Base-by-base conservation (phyloP, 139 green algal species). In the Closterium sp. region DNA sequence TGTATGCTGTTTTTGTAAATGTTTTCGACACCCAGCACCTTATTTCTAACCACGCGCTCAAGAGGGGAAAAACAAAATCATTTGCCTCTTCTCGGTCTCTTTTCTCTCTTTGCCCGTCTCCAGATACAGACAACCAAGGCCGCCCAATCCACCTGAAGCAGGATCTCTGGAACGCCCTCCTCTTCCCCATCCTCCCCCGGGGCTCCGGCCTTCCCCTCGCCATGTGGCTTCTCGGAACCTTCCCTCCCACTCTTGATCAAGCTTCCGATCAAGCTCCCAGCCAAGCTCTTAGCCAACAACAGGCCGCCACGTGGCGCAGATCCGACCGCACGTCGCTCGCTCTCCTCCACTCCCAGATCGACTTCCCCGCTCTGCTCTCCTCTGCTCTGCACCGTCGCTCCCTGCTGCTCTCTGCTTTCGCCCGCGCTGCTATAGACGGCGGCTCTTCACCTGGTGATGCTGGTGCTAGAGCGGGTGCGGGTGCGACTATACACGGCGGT, bases 111-210 rank as follows among this genome's bases (percentile, higher is more conserved):
- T 55, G 4, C 36, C 38, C 38, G 12, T 10, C 25, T 76, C 10
- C 55, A 76, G 55, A 76, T 28, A 76, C 55, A 76, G 55, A 76
- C 55, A 76, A 76, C 55, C 55, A 76, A 76, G 55, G 55, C 55
- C 55, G 55, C 55, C 55, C 55, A 28, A 28, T 76, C 25, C 55
- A 76, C 4, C 55, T 19, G 25, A 76, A 76, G 55, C 55, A 89
- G 33, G 81, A 87, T 19, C 87, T 93, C n/a, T 93, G 90, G 90
- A 43, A 30, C 38, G 90, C 90, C 21, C 35, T n/a, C 30, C 87
- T 93, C 23, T 93, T 93, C 87, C 86, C 86, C 64, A 23, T 89
- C 28, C 9, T 92, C 33, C 34, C 35, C 7, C 21, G 9, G 4
- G 30, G 25, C 34, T 33, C 25, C 6, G 89, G 89, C 16, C 89